A percentile compares a stretch with the other conserved stretches of the same genome.
Conservation (phyloP, 2,329 filamentous ascomycete genomes). For the Aspergillus pseudotamarii region DNA sequence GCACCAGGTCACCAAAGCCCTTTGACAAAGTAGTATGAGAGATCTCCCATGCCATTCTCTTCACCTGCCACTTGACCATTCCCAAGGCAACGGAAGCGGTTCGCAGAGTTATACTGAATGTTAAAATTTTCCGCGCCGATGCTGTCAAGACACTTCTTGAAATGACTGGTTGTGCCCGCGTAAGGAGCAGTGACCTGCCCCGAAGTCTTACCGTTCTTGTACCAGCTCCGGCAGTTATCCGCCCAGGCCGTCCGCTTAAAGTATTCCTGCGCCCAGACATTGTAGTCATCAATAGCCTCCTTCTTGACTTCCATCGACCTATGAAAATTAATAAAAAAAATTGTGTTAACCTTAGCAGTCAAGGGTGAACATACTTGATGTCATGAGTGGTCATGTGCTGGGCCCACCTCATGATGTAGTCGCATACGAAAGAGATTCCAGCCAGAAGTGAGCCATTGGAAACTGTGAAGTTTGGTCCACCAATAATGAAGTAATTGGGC, state of each 20-base stretch:
- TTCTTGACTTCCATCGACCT: slow-evolving; percentile 30
- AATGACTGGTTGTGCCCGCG: slow-evolving; percentile 18
- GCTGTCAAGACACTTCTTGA: slow-evolving; percentile 20
- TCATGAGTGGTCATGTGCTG: slow-evolving; percentile 36
- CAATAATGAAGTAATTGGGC: slow-evolving; percentile 39
- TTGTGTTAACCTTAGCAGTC: background rate
- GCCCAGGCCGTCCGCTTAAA: slow-evolving; percentile 35
- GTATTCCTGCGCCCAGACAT: slow-evolving; percentile 36
- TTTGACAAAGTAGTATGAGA: slow-evolving; percentile 8
- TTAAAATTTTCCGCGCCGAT: slow-evolving; percentile 28
- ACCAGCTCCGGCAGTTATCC: slow-evolving; percentile 9
- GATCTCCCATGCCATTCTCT: slow-evolving; percentile 34
- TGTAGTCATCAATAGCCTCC: slow-evolving; percentile 35
- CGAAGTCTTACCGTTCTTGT: slow-evolving; percentile 14
- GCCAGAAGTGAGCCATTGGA: slow-evolving; percentile 30
- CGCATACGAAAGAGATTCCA: slow-evolving; percentile 25
- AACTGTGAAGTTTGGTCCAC: slow-evolving; percentile 30
- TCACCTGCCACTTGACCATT: slow-evolving; percentile 34
- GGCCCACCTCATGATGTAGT: slow-evolving; percentile 34
- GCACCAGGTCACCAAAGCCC: background rate
- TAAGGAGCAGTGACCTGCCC: slow-evolving; percentile 22
- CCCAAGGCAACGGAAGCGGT: slow-evolving; percentile 23
- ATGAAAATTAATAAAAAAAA: no score
- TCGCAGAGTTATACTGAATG: slow-evolving; percentile 19
- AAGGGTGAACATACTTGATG: slow-evolving; percentile 29